A percentile compares a stretch with the other conserved stretches of the same genome.
phyloP scores from a whole-genome alignment of 2,329 filamentous ascomycete genomes.

The Penicillium corylophilum region DNA sequence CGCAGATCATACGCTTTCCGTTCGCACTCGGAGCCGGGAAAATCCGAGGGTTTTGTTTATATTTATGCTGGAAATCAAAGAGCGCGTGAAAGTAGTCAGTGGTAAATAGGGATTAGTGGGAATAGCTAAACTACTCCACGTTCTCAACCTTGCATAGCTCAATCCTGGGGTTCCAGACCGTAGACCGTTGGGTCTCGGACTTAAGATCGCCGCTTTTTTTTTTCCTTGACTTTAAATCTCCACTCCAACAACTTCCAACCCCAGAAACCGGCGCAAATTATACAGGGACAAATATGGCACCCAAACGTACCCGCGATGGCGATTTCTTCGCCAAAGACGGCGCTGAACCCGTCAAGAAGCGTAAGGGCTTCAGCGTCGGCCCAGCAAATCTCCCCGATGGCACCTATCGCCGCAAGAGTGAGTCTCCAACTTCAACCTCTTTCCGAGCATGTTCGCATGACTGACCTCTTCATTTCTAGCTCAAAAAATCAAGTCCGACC shows the following conservation, averaged over 20 bases:
- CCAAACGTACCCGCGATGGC: conserved; percentile 57
- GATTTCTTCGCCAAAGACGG: conserved; percentile 24
- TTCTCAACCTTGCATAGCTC: neutral
- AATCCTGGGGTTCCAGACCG: conserved; percentile 2
- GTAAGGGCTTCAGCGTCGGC: conserved; percentile 79
- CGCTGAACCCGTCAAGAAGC: conserved; percentile 47
- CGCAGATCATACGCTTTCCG: conserved; percentile 8
- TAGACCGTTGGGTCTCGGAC: conserved; percentile 10
- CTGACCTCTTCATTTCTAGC: conserved; percentile 48
- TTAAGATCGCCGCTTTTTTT: conserved; percentile 21
- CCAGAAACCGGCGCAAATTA: neutral
- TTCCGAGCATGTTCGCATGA: neutral
- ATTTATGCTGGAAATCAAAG: neutral
- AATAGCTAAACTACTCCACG: neutral
- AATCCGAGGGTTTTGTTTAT: neutral
- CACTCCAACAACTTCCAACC: conserved; percentile 4
- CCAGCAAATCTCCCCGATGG: conserved; percentile 90
- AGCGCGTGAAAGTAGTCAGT: neutral
- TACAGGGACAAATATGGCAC: conserved; percentile 50
- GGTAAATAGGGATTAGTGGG: neutral
- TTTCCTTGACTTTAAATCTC: conserved; percentile 1
- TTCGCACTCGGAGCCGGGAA: neutral
- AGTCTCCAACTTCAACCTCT: neutral
- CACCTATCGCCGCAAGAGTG: conserved; percentile 77
- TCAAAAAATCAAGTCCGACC: conserved; percentile 81